A percentile compares a stretch with the other conserved stretches of the same genome.
Evolutionary conservation across 2,329 filamentous ascomycete genomes (phyloP).

Genomic region (Neoarthrinium moseri): DNA sequence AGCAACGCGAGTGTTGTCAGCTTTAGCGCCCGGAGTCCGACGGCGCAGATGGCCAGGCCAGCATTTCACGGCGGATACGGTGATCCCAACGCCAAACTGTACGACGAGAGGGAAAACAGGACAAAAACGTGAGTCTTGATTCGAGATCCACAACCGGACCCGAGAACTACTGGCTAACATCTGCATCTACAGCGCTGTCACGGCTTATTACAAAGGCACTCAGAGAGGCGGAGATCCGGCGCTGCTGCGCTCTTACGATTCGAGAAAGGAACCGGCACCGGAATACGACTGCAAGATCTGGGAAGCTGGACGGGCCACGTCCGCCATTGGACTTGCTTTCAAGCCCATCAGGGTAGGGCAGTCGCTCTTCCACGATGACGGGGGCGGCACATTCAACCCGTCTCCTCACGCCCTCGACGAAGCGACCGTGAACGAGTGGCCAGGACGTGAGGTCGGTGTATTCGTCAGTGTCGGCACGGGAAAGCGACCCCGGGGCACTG

Average conservation of each 20-base stretch:
- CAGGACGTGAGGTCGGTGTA: slow-evolving; percentile 85
- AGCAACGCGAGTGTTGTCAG: slow-evolving; percentile 84
- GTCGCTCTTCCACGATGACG: slow-evolving; percentile 91
- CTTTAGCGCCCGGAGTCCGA: slow-evolving; percentile 67
- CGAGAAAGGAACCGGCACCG: slow-evolving; percentile 82
- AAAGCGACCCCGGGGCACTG: slow-evolving; percentile 65
- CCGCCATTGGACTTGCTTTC: slow-evolving; percentile 86
- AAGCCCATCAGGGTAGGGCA: slow-evolving; percentile 95
- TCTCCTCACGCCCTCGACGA: slow-evolving; percentile 84
- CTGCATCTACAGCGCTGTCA: slow-evolving; percentile 75
- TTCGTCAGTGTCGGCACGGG: slow-evolving; percentile 96
- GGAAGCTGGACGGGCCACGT: slow-evolving; percentile 95
- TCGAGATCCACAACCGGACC: neutral
- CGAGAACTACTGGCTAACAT: slow-evolving; percentile 17
- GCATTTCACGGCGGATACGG: slow-evolving; percentile 62
- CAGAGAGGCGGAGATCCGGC: slow-evolving; percentile 65
- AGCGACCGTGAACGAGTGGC: slow-evolving; percentile 90
- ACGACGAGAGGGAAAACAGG: slow-evolving; percentile 80
- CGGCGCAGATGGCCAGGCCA: slow-evolving; percentile 54
- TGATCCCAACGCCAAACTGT: slow-evolving; percentile 82
- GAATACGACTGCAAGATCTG: slow-evolving; percentile 95
- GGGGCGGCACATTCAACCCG: slow-evolving; percentile 88
- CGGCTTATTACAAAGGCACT: slow-evolving; percentile 86
- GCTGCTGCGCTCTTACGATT: slow-evolving; percentile 90
- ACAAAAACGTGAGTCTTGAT: slow-evolving; percentile 88